Percentiles rank a stretch among this genome's conserved stretches.
Evolutionary conservation across 331 rosid species (phyloP).

Genomic region (Quercus phellos): DNA sequence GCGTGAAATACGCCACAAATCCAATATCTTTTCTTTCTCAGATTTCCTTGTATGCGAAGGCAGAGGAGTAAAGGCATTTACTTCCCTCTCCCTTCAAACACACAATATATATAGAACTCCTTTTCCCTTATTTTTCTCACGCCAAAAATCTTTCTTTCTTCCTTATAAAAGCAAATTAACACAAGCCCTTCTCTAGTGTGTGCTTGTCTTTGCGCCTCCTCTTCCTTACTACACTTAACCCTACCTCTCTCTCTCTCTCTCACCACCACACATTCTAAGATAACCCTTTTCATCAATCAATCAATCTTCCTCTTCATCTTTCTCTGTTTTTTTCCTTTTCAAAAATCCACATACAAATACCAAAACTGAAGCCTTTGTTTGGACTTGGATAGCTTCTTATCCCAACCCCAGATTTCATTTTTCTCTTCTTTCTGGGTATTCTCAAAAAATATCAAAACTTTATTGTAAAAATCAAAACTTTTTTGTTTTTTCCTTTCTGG

Average conservation of each 20-base stretch:
- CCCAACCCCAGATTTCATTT: not conserved
- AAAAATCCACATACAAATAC: too few relatives aligned
- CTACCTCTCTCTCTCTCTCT: slow-evolving; percentile 1
- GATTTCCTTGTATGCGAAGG: too few relatives aligned
- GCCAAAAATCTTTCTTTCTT: not conserved
- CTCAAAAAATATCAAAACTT: not conserved
- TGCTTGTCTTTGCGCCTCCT: not conserved
- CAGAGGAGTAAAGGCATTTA: too few relatives aligned
- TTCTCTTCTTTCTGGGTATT: not conserved
- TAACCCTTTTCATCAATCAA: not conserved
- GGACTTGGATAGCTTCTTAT: not conserved
- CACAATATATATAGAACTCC: not conserved
- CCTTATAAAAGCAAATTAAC: slow-evolving; percentile 15
- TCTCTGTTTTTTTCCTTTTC: not conserved
- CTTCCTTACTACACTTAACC: slow-evolving; percentile 16
- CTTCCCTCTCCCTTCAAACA: not conserved
- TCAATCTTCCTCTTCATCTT: not conserved
- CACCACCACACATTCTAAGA: slow-evolving; percentile 20
- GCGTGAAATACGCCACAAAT: slow-evolving; percentile 24
- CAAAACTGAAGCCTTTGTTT: not conserved
- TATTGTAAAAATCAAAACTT: not conserved
- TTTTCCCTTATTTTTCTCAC: not conserved
- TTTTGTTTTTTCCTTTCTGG: not conserved
- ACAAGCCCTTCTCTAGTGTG: not conserved
- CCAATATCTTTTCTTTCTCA: not conserved